Percentiles rank a stretch among this genome's conserved stretches.
Evolutionary conservation across 352 stramenopile species (phyloP).

Genomic region (Globisporangium apiculatum): DNA sequence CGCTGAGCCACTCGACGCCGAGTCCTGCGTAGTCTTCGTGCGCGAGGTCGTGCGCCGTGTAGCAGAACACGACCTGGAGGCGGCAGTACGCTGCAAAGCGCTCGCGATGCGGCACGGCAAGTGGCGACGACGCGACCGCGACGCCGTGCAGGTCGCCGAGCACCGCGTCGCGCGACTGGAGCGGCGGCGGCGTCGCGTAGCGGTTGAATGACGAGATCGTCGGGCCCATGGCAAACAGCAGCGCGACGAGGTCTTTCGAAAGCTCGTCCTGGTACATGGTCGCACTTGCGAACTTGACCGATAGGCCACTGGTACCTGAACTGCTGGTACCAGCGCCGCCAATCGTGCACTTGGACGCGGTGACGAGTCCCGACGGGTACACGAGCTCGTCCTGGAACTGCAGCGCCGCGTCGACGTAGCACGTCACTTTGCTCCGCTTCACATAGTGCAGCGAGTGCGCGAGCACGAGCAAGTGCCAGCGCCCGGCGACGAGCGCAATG

Average conservation of each 20-base stretch:
- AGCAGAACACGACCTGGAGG: constrained; percentile 68
- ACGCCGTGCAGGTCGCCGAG: constrained; percentile 48
- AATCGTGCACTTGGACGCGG: constrained; percentile 65
- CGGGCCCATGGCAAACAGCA: constrained; percentile 58
- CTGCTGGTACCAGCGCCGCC: constrained; percentile 11
- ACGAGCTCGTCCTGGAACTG: constrained; percentile 72
- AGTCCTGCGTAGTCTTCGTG: constrained; percentile 55
- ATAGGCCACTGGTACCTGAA: constrained; percentile 23
- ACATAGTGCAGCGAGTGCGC: constrained; percentile 80
- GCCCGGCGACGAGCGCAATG: constrained; percentile 21
- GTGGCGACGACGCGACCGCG: constrained; percentile 28
- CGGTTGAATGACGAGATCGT: constrained; percentile 55
- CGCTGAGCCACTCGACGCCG: constrained; percentile 63
- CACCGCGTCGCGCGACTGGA: constrained; percentile 17
- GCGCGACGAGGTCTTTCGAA: constrained; percentile 32
- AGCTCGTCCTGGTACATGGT: constrained; percentile 83
- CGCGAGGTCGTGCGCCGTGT: constrained; percentile 48
- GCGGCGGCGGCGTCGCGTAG: constrained; percentile 22
- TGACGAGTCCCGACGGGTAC: constrained; percentile 68
- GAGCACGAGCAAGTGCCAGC: constrained; percentile 74
- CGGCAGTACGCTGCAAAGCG: constrained; percentile 38
- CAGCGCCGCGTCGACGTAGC: constrained; percentile 47
- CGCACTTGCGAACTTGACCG: constrained; percentile 50
- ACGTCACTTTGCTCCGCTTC: constrained; percentile 80
- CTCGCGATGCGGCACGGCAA: constrained; percentile 33